A percentile compares a stretch with the other conserved stretches of the same genome.
These are phyloP conservation scores for Beauveria australis DNA, from an alignment of 2,329 filamentous ascomycete genomes.

Conservation along the genomic window DNA sequence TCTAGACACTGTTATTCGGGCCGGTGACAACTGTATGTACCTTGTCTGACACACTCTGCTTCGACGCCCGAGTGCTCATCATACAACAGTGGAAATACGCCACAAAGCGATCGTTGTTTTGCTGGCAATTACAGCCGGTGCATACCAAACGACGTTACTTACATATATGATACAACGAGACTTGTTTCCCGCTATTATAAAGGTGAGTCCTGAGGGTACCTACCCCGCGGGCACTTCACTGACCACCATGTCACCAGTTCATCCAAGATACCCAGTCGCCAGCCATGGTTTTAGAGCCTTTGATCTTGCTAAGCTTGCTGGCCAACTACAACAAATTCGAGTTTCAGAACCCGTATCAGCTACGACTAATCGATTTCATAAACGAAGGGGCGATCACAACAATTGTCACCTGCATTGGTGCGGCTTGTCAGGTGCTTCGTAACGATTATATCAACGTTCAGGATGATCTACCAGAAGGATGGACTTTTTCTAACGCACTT, in stretches of 20 bases:
- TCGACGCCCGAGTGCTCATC: background rate
- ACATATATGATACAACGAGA: conserved; percentile 95
- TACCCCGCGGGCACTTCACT: background rate
- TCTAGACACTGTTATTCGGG: conserved; percentile 75
- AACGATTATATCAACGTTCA: conserved; percentile 76
- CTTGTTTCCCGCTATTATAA: conserved; percentile 89
- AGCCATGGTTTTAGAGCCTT: conserved; percentile 60
- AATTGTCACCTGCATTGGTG: conserved; percentile 68
- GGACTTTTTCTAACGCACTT: conserved; percentile 74
- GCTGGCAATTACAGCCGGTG: conserved; percentile 80
- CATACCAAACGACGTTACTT: conserved; percentile 87
- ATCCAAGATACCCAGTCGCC: conserved; percentile 69
- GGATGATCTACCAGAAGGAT: conserved; percentile 83
- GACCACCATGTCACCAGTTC: conserved; percentile 42
- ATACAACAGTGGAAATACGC: conserved; percentile 57
- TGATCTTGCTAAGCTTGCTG: conserved; percentile 75
- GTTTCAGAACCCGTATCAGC: conserved; percentile 90
- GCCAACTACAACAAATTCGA: conserved; percentile 99
- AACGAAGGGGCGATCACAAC: conserved; percentile 82
- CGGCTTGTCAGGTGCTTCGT: conserved; percentile 59
- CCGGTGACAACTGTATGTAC: conserved; percentile 58
- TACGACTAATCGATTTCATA: conserved; percentile 89
- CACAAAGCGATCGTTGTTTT: conserved; percentile 74
- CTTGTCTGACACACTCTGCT: background rate
- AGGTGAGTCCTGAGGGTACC: conserved; percentile 46